These are phyloP conservation scores for Fusarium fujikuroi DNA, from an alignment of 2,329 filamentous ascomycete genomes.

Conservation along the genomic window DNA sequence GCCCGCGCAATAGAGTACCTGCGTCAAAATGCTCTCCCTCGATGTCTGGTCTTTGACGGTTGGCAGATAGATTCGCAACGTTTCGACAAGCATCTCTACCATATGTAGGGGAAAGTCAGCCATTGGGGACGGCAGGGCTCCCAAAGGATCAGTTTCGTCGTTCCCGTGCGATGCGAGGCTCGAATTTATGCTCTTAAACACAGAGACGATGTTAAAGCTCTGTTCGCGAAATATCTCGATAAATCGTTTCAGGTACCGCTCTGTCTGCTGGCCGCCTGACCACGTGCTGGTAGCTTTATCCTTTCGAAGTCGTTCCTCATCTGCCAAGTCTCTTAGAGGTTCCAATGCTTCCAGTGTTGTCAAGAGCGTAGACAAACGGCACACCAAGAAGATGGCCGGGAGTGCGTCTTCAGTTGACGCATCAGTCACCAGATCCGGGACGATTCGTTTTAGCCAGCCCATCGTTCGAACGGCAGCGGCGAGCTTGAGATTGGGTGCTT, in stretches of 20 bases:
- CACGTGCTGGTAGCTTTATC: constrained; percentile 58
- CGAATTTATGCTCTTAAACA: constrained; percentile 85
- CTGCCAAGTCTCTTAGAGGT: constrained; percentile 86
- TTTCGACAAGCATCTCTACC: constrained; percentile 81
- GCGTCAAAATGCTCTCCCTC: constrained; percentile 88
- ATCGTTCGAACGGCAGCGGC: constrained; percentile 91
- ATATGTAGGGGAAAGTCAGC: constrained; percentile 87
- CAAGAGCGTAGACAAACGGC: constrained; percentile 81
- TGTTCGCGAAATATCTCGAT: constrained; percentile 98
- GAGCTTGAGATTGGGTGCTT: constrained; percentile 82
- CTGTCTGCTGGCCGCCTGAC: constrained; percentile 88
- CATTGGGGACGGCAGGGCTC: constrained; percentile 77
- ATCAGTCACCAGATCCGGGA: constrained; percentile 73
- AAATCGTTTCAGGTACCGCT: constrained; percentile 92
- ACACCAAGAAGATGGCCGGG: constrained; percentile 87
- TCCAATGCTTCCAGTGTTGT: constrained; percentile 84
- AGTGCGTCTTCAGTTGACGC: constrained; percentile 70
- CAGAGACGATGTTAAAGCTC: constrained; percentile 93
- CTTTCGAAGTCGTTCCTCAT: constrained; percentile 76
- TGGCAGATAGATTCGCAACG: constrained; percentile 79
- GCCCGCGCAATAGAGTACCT: constrained; percentile 92
- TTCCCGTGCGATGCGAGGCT: constrained; percentile 42
- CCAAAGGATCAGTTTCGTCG: constrained; percentile 51
- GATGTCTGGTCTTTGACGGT: constrained; percentile 83
- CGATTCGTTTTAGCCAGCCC: constrained; percentile 87